phyloP scores from a whole-genome alignment of 2,329 filamentous ascomycete genomes.

The Cytospora piceicola region DNA sequence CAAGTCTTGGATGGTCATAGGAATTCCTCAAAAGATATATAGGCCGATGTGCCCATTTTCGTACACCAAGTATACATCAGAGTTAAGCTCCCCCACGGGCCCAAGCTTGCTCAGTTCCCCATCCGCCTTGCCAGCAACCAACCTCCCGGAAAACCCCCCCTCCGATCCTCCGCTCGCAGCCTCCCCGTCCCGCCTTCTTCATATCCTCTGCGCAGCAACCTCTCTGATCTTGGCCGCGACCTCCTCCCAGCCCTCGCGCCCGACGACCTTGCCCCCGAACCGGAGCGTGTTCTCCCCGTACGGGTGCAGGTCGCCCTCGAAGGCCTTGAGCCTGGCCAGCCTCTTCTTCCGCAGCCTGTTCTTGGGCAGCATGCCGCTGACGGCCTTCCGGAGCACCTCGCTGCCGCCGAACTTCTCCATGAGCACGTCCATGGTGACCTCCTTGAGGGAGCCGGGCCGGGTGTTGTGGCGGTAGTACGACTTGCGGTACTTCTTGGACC shows the following conservation, averaged over 20 bases:
- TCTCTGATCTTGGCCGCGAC: slow-evolving; percentile 55
- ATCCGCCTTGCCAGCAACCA: background rate
- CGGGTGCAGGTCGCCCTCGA: slow-evolving; percentile 90
- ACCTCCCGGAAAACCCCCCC: background rate
- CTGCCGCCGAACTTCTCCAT: slow-evolving; percentile 93
- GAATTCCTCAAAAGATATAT: background rate
- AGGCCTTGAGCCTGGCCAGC: slow-evolving; percentile 88
- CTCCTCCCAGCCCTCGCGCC: slow-evolving; percentile 57
- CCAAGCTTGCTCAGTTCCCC: background rate
- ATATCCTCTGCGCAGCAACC: slow-evolving; percentile 56
- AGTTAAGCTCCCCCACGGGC: slow-evolving; percentile 1
- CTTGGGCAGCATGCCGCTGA: slow-evolving; percentile 97
- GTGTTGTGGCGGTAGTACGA: slow-evolving; percentile 95
- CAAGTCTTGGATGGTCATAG: background rate
- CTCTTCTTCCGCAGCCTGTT: slow-evolving; percentile 89
- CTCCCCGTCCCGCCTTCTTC: background rate
- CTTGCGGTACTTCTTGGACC: slow-evolving; percentile 92
- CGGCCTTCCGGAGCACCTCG: slow-evolving; percentile 88
- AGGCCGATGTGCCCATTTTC: background rate
- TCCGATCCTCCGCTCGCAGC: background rate
- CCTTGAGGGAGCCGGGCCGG: slow-evolving; percentile 80
- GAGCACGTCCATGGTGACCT: slow-evolving; percentile 92
- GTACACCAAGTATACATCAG: slow-evolving; percentile 11
- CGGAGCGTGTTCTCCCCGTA: slow-evolving; percentile 86
- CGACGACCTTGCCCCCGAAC: slow-evolving; percentile 65